Evolutionary conservation across 495 filamentous ascomycete genomes (phyloP).

Genomic region (Neurospora sp.): DNA sequence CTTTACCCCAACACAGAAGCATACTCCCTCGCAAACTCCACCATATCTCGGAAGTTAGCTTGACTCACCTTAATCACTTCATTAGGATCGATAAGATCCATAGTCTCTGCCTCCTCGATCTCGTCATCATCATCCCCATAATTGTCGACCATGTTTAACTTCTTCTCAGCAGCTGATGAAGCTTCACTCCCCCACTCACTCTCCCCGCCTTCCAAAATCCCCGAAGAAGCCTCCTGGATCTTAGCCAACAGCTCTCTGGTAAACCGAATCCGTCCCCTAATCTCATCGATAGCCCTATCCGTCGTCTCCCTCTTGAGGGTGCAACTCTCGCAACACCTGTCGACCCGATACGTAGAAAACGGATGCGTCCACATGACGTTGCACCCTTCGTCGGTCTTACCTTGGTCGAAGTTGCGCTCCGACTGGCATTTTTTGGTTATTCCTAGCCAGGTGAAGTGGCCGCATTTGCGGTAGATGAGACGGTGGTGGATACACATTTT

Average conservation of each 20-base stretch:
- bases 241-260: neutral
- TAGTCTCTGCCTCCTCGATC: neutral
- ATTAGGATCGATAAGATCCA: neutral
- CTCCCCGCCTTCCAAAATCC: neutral
- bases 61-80: constrained; percentile 1
- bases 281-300: neutral
- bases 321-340: constrained; percentile 12
- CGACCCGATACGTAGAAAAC: constrained; percentile 7
- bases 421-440: constrained; percentile 7
- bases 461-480: constrained; percentile 16
- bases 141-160: neutral
- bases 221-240: neutral
- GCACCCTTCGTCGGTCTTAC: constrained; percentile 12
- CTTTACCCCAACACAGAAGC: neutral
- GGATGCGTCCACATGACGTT: constrained; percentile 14
- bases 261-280: constrained; percentile 4
- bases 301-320: neutral
- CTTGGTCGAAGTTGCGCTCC: constrained; percentile 10
- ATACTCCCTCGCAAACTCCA: neutral
- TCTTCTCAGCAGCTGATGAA: neutral
- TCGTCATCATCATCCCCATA: neutral
- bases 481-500: constrained; percentile 24
- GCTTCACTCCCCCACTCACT: neutral
- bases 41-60: neutral
- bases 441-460: constrained; percentile 14